Evolutionary conservation across 1,139 yeast species (phyloP).

Genomic region (Waltiozyma solani): DNA sequence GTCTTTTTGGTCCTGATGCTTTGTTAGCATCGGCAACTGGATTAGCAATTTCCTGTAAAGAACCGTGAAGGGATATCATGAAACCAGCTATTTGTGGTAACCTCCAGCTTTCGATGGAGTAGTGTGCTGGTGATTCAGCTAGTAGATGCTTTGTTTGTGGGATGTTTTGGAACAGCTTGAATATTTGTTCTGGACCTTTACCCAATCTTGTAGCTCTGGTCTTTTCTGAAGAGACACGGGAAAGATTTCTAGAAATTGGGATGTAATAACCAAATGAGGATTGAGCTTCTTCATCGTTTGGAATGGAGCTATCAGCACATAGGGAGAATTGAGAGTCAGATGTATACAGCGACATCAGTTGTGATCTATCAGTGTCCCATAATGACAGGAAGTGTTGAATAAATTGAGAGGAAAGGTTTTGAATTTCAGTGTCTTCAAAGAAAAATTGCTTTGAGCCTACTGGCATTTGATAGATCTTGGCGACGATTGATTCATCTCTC

Average conservation of each 20-base stretch:
- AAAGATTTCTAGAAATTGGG: constrained; percentile 66
- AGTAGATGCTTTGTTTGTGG: constrained; percentile 75
- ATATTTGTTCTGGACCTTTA: constrained; percentile 64
- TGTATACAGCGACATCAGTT: constrained; percentile 65
- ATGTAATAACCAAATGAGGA: constrained; percentile 57
- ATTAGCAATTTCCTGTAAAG: constrained; percentile 54
- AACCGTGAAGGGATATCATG: constrained; percentile 74
- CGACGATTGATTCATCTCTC: constrained; percentile 59
- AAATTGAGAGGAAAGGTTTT: constrained; percentile 62
- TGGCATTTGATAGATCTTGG: constrained; percentile 44
- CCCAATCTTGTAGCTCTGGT: constrained; percentile 48
- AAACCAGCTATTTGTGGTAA: constrained; percentile 68
- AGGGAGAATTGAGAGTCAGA: constrained; percentile 79
- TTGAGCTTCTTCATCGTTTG: constrained; percentile 27
- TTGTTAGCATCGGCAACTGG: constrained; percentile 32
- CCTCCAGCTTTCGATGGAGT: constrained; percentile 73
- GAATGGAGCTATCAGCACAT: constrained; percentile 39
- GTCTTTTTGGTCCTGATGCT: constrained; percentile 21
- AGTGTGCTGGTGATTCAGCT: constrained; percentile 48
- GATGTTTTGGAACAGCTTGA: constrained; percentile 47
- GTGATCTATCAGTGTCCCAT: constrained; percentile 76
- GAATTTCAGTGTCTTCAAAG: constrained; percentile 73
- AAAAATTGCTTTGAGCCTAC: constrained; percentile 44
- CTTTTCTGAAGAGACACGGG: constrained; percentile 52
- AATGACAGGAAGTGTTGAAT: constrained; percentile 61